Evolutionary conservation across 2,329 filamentous ascomycete genomes (phyloP).

Genomic region (Cytospora leucostoma): DNA sequence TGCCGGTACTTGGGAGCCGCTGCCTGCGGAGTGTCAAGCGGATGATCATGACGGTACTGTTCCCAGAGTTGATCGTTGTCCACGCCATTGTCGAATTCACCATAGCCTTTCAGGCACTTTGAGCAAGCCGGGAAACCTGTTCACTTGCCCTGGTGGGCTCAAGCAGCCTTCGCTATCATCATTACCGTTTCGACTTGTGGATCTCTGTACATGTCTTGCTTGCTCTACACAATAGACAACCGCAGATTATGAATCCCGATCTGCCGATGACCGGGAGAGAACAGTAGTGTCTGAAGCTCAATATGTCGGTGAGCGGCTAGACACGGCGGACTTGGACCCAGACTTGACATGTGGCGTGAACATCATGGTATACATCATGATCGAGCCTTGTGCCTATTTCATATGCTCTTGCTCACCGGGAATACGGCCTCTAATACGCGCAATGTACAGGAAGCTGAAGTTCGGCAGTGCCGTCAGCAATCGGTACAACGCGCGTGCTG

Average conservation of each 20-base stretch:
- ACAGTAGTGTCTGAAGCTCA: too few species aligned
- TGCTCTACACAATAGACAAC: not conserved
- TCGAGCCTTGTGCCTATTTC: not conserved
- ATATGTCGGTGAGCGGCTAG: too few species aligned
- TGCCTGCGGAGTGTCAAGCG: slow-evolving; percentile 13
- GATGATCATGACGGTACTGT: slow-evolving; percentile 15
- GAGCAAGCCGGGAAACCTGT: not conserved
- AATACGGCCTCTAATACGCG: not conserved
- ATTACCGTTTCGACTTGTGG: not conserved
- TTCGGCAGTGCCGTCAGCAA: not conserved
- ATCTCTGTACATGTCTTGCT: not conserved
- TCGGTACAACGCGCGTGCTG: not conserved
- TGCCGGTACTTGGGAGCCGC: not conserved
- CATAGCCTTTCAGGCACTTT: slow-evolving; percentile 5
- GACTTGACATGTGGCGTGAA: not conserved
- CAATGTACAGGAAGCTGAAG: not conserved
- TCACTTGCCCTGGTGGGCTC: not conserved
- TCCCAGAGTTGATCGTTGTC: slow-evolving; percentile 14
- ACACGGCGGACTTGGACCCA: not conserved
- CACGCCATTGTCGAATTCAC: slow-evolving; percentile 8
- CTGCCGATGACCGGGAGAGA: not conserved
- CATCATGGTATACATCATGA: not conserved
- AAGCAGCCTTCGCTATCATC: not conserved
- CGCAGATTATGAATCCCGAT: not conserved
- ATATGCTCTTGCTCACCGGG: slow-evolving; percentile 8